Evolutionary conservation across 1,139 yeast genomes (phyloP).

Genomic region (Zygoascus meyerae): DNA sequence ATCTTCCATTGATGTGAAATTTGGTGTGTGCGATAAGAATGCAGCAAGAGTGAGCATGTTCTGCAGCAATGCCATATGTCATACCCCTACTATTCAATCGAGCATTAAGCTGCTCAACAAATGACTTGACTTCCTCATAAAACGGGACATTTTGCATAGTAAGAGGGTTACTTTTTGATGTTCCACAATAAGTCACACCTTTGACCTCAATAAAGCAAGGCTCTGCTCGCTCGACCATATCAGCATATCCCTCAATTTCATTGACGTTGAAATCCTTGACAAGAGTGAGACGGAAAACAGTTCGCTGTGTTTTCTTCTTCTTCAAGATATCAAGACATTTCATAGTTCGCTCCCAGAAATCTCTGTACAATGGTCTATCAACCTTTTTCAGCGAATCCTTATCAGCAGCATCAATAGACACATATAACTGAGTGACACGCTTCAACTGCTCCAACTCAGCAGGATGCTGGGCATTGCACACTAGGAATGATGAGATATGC

Average conservation of each 20-base stretch:
- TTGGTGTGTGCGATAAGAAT: constrained; percentile 72
- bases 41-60: constrained; percentile 94
- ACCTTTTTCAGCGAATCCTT: constrained; percentile 73
- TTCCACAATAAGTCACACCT: constrained; percentile 93
- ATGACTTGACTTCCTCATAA: constrained; percentile 79
- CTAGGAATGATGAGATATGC: constrained; percentile 78
- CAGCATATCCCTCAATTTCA: constrained; percentile 82
- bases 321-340: constrained; percentile 74
- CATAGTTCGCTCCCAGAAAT: constrained; percentile 87
- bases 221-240: constrained; percentile 70
- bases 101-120: constrained; percentile 56
- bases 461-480: constrained; percentile 95
- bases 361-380: constrained; percentile 83
- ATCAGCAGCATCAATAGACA: constrained; percentile 88
- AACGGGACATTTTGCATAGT: constrained; percentile 96
- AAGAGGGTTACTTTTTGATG: constrained; percentile 74
- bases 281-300: constrained; percentile 83
- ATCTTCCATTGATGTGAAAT: constrained; percentile 62
- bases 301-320: constrained; percentile 76
- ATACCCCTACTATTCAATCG: constrained; percentile 61
- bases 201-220: constrained; percentile 91
- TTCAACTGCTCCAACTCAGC: constrained; percentile 62
- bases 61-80: constrained; percentile 81
- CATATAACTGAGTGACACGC: constrained; percentile 85
- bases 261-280: constrained; percentile 90